phyloP scores from a whole-genome alignment of 2,329 filamentous ascomycete genomes.

The Biscogniauxia mediterranea region DNA sequence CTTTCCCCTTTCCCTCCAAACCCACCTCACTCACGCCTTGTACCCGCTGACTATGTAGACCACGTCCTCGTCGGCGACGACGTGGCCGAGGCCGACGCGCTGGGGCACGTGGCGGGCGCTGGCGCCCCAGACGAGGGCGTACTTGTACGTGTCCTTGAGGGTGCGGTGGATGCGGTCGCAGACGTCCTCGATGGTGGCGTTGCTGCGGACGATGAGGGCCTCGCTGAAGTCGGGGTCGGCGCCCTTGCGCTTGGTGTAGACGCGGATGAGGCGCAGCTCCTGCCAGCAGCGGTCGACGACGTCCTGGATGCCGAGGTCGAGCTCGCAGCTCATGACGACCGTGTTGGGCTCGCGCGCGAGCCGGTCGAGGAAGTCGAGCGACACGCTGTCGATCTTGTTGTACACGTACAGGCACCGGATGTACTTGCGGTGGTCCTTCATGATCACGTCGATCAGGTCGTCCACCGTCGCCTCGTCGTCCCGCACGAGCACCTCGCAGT shows the following conservation, averaged over 20 bases:
- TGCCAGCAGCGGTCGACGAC: constrained; percentile 95
- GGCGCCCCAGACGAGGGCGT: constrained; percentile 95
- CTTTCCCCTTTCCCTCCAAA: no score
- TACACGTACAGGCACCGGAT: constrained; percentile 95
- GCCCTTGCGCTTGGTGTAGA: constrained; percentile 97
- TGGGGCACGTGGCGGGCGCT: constrained; percentile 95
- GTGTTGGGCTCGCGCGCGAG: constrained; percentile 91
- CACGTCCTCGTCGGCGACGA: constrained; percentile 69
- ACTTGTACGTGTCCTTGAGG: constrained; percentile 98
- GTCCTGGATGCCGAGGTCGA: constrained; percentile 88
- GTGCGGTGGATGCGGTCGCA: constrained; percentile 93
- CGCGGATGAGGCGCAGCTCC: constrained; percentile 81
- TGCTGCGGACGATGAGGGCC: constrained; percentile 85
- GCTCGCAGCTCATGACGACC: constrained; percentile 95
- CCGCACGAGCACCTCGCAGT: constrained; percentile 91
- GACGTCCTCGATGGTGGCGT: constrained; percentile 92
- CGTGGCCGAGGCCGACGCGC: constrained; percentile 80
- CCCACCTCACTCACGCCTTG: constrained; percentile 46
- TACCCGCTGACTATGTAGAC: constrained; percentile 66
- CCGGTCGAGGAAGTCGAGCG: constrained; percentile 87
- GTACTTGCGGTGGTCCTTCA: constrained; percentile 98
- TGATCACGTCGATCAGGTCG: constrained; percentile 98
- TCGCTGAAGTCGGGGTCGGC: constrained; percentile 85
- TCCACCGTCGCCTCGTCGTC: constrained; percentile 96
- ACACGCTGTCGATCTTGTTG: constrained; percentile 98